Evolutionary conservation across 2,329 filamentous ascomycete genomes (phyloP), one percentile per base, ranked within the genome.

Genomic region (Scolecobasidium constrictum): DNA sequence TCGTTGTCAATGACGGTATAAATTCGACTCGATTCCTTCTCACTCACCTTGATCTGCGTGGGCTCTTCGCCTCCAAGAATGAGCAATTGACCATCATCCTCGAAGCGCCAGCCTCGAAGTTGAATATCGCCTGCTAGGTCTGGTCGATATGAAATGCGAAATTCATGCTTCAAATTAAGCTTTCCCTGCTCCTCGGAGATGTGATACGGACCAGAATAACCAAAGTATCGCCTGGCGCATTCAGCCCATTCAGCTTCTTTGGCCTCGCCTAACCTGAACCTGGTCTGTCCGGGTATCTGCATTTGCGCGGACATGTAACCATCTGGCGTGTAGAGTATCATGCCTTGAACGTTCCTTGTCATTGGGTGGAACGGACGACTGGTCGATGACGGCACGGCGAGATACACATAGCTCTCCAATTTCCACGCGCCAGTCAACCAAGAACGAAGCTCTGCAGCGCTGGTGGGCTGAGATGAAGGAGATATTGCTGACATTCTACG

Each of bases 231-330:
- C 17, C 39, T 40, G 2, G 46, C 48, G n/a, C 41, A 42, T 15
- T 41, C 33, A 17, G 47, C 47, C 47, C 44, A 48, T 34, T 47
- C 45, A 2, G 39, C 18, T n/a, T 43, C 39, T 4, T 40, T 46
- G n/a, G 46, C 46, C 18, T 36, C 42, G 19, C 42, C 45, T 15
- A 40, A 19, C 16, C 36, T 34, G 17, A 48, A 50, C 15, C 22
- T 33, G 2, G 42, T 7, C 45, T 63, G 60, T 4, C 58, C 58
- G 2, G 60, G 60, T 7, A 58, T 60, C 35, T 58, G 47, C 49
- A 63, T 56, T 45, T 61, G 56, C 20, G 59, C 58, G 12, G 57
- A 58, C 56, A 63, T 58, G 51, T 63, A 59, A 20, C 60, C 58
- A 47, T 61, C 57, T 9, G 58, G 56, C 0, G 60, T 61, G 50